Evolutionary conservation across 805 yeast genomes (phyloP).

Genomic region (Yamadazyma insecticola): DNA sequence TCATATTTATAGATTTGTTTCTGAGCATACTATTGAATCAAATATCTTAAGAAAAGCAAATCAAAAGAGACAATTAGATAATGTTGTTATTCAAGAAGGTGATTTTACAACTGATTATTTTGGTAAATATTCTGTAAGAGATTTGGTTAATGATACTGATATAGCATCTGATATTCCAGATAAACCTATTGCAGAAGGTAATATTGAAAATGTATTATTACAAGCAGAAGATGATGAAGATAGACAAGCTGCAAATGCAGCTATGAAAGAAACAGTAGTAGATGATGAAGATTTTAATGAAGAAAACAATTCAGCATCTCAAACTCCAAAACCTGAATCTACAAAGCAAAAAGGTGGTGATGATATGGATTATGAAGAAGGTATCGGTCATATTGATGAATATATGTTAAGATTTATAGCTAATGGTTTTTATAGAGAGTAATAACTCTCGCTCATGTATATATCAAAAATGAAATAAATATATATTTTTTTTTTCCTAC

Average conservation of each 20-base stretch:
- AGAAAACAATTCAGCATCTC: conserved; percentile 21
- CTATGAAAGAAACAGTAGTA: conserved; percentile 77
- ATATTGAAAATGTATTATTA: conserved; percentile 62
- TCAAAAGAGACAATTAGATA: conserved; percentile 89
- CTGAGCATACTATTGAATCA: conserved; percentile 94
- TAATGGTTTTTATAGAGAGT: conserved; percentile 57
- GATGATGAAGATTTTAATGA: conserved; percentile 86
- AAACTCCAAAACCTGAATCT: conserved; percentile 18
- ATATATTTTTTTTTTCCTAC: too few species aligned
- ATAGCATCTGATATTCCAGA: conserved; percentile 36
- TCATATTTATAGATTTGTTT: conserved; percentile 92
- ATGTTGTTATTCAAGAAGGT: conserved; percentile 95
- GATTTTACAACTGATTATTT: conserved; percentile 97
- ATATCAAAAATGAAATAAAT: too few species aligned
- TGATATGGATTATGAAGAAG: conserved; percentile 51
- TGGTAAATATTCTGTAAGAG: conserved; percentile 79
- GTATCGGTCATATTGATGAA: conserved; percentile 84
- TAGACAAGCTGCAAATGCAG: conserved; percentile 82
- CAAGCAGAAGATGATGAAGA: conserved; percentile 95
- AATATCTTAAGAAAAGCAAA: conserved; percentile 91
- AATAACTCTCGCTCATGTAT: too few species aligned
- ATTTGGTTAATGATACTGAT: conserved; percentile 65
- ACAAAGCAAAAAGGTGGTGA: conserved; percentile 17
- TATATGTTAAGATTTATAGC: conserved; percentile 92
- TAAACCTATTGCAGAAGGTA: conserved; percentile 34